A percentile compares a stretch with the other conserved stretches of the same genome.
These are phyloP conservation scores for Nadsonia starkeyi-henricii DNA, from an alignment of 1,139 yeast species.

Conservation along the genomic window DNA sequence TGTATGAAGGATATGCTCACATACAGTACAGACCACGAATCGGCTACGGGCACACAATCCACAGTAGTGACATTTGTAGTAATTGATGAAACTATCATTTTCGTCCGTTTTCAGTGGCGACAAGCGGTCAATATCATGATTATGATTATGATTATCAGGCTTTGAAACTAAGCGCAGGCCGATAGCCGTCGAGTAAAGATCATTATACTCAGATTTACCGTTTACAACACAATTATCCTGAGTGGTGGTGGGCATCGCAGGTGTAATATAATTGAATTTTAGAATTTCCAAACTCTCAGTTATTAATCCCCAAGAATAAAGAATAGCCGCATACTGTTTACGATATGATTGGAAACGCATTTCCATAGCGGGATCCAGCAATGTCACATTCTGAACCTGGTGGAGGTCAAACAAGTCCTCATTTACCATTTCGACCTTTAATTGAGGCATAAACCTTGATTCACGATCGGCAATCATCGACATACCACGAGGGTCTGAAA, in stretches of 20 bases:
- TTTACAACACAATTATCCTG: not conserved
- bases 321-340: conserved; percentile 63
- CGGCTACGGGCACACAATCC: conserved; percentile 44
- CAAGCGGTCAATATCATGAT: not conserved
- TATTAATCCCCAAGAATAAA: conserved; percentile 74
- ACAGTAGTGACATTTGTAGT: conserved; percentile 41
- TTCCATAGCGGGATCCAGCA: conserved; percentile 36
- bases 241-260: not conserved
- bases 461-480: not conserved
- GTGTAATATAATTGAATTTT: conserved; percentile 43
- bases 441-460: conserved; percentile 10
- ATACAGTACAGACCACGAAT: conserved; percentile 52
- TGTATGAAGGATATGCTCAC: conserved; percentile 71
- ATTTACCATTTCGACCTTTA: conserved; percentile 39
- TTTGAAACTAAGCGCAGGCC: not conserved
- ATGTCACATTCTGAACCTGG: conserved; percentile 19
- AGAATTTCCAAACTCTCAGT: conserved; percentile 62
- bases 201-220: not conserved
- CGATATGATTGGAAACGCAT: conserved; percentile 40
- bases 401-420: conserved; percentile 39
- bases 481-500: too few relatives aligned
- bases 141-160: not conserved
- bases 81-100: not conserved
- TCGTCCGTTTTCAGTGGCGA: too few relatives aligned
- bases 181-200: not conserved